phyloP scores from a whole-genome alignment of 1,284 basidiomycete species.

The Pterulicium gracile region DNA sequence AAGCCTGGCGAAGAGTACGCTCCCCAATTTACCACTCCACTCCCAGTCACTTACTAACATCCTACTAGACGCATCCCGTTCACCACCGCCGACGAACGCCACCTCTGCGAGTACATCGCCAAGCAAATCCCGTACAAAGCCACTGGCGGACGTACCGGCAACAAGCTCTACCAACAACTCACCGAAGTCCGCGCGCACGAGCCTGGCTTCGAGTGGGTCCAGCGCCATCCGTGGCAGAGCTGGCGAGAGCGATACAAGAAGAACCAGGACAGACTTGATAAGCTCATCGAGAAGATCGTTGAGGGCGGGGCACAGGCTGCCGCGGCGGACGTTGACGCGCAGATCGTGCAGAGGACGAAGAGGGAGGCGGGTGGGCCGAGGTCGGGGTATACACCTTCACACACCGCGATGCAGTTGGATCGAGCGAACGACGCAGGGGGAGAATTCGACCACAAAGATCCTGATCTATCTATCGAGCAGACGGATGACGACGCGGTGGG shows the following conservation, averaged over 20 bases:
- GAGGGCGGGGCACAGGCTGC: conserved; percentile 63
- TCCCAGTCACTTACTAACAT: conserved; percentile 4
- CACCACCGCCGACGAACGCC: conserved; percentile 59
- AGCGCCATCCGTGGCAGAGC: conserved; percentile 77
- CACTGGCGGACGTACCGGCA: conserved; percentile 67
- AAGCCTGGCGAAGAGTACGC: conserved; percentile 72
- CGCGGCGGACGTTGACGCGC: conserved; percentile 45
- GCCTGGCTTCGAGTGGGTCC: conserved; percentile 66
- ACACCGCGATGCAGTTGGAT: background rate
- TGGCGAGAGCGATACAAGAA: conserved; percentile 83
- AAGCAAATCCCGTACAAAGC: conserved; percentile 70
- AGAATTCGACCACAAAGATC: background rate
- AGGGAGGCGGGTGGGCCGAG: conserved; percentile 14
- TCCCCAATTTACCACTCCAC: conserved; percentile 9
- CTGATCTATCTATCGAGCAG: too few relatives aligned
- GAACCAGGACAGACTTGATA: conserved; percentile 54
- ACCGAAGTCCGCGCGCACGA: conserved; percentile 37
- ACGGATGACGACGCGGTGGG: background rate
- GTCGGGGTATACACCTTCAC: conserved; percentile 4
- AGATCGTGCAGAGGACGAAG: conserved; percentile 27
- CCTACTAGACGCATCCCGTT: conserved; percentile 57
- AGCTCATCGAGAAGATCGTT: conserved; percentile 50
- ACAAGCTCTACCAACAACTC: conserved; percentile 62
- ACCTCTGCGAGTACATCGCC: conserved; percentile 67
- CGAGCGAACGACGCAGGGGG: background rate